Evolutionary conservation across 164 flowering plant species (phyloP).

Genomic region (Vitis cinerea): DNA sequence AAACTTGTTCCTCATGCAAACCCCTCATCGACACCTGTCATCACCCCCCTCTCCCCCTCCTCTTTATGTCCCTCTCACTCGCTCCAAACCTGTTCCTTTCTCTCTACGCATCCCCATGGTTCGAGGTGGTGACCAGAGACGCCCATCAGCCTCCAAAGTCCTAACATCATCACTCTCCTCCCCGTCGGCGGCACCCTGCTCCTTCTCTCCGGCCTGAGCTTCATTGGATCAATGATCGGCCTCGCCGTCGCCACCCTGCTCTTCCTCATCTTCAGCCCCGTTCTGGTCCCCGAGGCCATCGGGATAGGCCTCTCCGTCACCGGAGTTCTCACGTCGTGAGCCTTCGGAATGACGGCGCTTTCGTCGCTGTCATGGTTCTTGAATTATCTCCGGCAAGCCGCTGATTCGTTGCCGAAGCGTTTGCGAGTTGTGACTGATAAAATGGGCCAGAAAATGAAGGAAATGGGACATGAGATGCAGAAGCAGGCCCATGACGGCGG

Average conservation of each 20-base stretch:
- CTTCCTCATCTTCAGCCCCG: conserved; percentile 57
- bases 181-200: conserved; percentile 51
- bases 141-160: too few species aligned
- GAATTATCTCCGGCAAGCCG: conserved; percentile 25
- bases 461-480: too few species aligned
- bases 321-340: conserved; percentile 47
- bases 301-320: conserved; percentile 40
- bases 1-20: too few species aligned
- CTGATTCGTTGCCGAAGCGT: conserved; percentile 11
- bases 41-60: too few species aligned
- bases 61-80: too few species aligned
- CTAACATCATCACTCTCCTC: conserved; percentile 21
- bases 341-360: conserved; percentile 55
- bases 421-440: too few species aligned
- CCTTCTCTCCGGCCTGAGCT: conserved; percentile 43
- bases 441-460: too few species aligned
- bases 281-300: conserved; percentile 54
- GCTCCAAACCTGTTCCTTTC: too few species aligned
- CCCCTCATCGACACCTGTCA: too few species aligned
- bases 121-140: too few species aligned
- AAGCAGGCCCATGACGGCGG: too few species aligned
- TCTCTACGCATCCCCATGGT: too few species aligned
- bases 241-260: conserved; percentile 41
- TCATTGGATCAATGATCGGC: conserved; percentile 35
- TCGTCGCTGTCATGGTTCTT: conserved; percentile 42